A percentile compares a stretch with the other conserved stretches of the same genome.
phyloP scores from a whole-genome alignment of 306 rosid species.

The Echinosophora koreensis region DNA sequence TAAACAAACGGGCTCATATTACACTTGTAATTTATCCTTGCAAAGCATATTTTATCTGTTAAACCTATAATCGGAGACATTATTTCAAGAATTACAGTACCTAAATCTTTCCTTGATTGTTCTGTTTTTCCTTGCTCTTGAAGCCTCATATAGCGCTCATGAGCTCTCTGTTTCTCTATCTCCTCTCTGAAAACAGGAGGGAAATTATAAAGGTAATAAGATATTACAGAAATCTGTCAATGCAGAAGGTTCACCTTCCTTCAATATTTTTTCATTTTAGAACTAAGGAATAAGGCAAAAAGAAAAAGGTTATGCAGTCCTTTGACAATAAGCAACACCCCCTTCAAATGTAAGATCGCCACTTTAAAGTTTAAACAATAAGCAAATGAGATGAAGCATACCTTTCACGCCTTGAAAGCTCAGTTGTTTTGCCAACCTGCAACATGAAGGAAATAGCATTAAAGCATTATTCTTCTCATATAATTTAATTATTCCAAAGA shows the following conservation, averaged over 20 bases:
- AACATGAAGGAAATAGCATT: conserved; percentile 25
- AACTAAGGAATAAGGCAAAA: conserved; percentile 2
- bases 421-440: conserved; percentile 78
- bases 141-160: conserved; percentile 84
- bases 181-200: conserved; percentile 71
- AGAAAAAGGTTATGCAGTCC: background rate
- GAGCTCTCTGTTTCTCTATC: conserved; percentile 85
- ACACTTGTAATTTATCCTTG: background rate
- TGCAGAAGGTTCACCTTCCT: conserved; percentile 3
- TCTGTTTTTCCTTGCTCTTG: conserved; percentile 97
- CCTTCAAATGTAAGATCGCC: background rate
- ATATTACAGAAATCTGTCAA: conserved; percentile 7
- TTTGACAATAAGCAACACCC: background rate
- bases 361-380: background rate
- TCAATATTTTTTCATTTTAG: conserved; percentile 15
- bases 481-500: conserved; percentile 3
- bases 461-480: conserved; percentile 30
- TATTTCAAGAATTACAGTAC: conserved; percentile 54
- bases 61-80: conserved; percentile 23
- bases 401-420: conserved; percentile 98
- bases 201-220: background rate
- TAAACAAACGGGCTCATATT: background rate
- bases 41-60: background rate
- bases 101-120: conserved; percentile 91
- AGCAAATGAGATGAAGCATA: conserved; percentile 40